phyloP scores from a whole-genome alignment of 2,329 filamentous ascomycete genomes.

The Verticillium isaacii region DNA sequence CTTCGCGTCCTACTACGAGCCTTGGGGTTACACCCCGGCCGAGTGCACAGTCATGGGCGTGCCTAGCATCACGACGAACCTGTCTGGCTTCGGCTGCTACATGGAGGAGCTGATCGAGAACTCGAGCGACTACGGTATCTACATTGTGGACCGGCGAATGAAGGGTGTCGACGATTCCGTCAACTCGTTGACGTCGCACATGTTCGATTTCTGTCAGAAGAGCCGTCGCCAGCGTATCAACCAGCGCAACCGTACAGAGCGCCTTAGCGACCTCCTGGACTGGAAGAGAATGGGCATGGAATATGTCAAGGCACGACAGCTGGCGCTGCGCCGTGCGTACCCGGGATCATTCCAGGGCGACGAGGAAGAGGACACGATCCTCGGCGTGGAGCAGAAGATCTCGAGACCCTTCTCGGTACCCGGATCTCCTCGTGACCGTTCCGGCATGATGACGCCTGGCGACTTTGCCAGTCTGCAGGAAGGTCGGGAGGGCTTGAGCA shows the following conservation, averaged over 20 bases:
- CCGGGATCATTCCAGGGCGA: constrained; percentile 78
- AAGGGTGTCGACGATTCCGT: constrained; percentile 98
- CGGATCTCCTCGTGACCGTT: constrained; percentile 83
- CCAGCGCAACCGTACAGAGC: constrained; percentile 93
- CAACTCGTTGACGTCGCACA: constrained; percentile 86
- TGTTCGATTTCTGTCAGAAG: constrained; percentile 93
- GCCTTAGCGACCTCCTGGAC: constrained; percentile 88
- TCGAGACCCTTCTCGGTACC: constrained; percentile 90
- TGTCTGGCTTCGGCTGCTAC: constrained; percentile 97
- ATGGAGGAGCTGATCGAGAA: constrained; percentile 99
- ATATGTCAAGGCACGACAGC: constrained; percentile 93
- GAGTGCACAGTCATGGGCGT: constrained; percentile 99
- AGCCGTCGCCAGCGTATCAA: constrained; percentile 96
- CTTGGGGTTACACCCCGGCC: constrained; percentile 97
- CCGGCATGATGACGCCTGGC: constrained; percentile 98
- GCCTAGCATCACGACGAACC: constrained; percentile 94
- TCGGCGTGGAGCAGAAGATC: constrained; percentile 90
- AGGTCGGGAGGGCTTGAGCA: constrained; percentile 84
- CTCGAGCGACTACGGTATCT: constrained; percentile 96
- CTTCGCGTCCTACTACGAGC: constrained; percentile 97
- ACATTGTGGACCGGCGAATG: constrained; percentile 92
- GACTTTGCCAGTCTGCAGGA: constrained; percentile 97
- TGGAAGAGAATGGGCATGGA: constrained; percentile 99
- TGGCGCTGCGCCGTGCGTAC: constrained; percentile 88
- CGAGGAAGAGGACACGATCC: constrained; percentile 85